Evolutionary conservation across 2,329 filamentous ascomycete species (phyloP).

Genomic region (Diaporthe eres): DNA sequence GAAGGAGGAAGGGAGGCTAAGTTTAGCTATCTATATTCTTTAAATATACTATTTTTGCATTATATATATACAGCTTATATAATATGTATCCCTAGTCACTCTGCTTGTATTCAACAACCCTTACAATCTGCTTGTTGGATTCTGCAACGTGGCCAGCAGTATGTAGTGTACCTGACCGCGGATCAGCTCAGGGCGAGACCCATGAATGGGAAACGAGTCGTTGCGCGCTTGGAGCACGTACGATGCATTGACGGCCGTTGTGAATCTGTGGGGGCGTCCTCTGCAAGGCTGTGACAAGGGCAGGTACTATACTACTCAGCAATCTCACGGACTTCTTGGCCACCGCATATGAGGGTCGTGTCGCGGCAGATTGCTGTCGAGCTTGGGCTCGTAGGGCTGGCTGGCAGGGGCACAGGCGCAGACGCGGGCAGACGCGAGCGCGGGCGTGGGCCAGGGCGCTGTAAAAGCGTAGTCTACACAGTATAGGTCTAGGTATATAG

Average conservation of each 20-base stretch:
- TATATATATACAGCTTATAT: too few species aligned
- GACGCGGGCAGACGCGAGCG: neutral
- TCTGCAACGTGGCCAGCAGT: neutral
- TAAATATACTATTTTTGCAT: too few species aligned
- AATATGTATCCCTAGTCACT: too few species aligned
- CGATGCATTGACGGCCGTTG: conserved; percentile 21
- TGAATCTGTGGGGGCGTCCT: conserved; percentile 15
- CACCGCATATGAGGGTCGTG: neutral
- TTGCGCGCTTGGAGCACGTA: conserved; percentile 15
- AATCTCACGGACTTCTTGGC: neutral
- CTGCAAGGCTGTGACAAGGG: neutral
- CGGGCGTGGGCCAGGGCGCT: conserved; percentile 4
- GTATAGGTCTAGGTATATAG: neutral
- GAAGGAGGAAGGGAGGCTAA: too few species aligned
- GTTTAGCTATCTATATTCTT: too few species aligned
- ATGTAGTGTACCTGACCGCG: conserved; percentile 2
- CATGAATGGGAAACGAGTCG: conserved; percentile 5
- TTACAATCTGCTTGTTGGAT: too few species aligned
- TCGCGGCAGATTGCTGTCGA: conserved; percentile 7
- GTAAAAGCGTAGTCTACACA: neutral
- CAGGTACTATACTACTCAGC: neutral
- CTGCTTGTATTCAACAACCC: too few species aligned
- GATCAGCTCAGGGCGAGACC: conserved; percentile 2
- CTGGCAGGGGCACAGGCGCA: conserved; percentile 10
- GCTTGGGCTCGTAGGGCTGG: conserved; percentile 24